Evolutionary conservation across 2,329 filamentous ascomycete species (phyloP), one percentile per base, ranked within the genome.

Genomic region (Venturiaceae sp.): DNA sequence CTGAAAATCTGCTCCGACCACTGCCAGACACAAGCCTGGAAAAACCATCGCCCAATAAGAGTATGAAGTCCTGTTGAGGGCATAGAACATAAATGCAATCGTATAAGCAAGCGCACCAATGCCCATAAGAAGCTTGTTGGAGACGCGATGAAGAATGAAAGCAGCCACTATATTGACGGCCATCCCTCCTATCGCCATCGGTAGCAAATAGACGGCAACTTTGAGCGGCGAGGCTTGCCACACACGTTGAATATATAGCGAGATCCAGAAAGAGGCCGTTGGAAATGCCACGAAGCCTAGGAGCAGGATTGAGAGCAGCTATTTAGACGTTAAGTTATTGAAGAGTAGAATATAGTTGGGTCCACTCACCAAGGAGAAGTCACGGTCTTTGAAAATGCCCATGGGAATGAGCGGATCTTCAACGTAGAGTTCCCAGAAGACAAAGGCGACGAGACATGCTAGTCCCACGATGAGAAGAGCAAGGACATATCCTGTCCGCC

Each of bases 31-130:
- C 39, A 87, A 69, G 0, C 78, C 78, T 0, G 84, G 83, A 66
- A 88, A 88, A 5, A 80, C 76, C 60, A 85, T 83, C 0, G 79
- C 79, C 85, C 85, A 88, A 67, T 88, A 88, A 19, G 74, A 77
- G 58, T 77, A 78, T 9, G 79, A 74, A 1, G 76, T 66, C 39
- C 74, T 70, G 64, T 85, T 82, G 53, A 86, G 76, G 0, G 81
- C 79, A 36, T 84, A 74, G 5, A 88, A 73, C 0, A 83, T 68
- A 62, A 79, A 80, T 0, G 74, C 66, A 3, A 68, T n/a, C 9
- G 71, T 63, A 53, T 79, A 80, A 0, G 73, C 69, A 1, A 70
- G 58, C 0, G 79, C 74, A 5, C 76, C 80, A 33, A 80, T 71
- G 13, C 72, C 73, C 75, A 87, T 83, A 19, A 89, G 72, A 0